Base-by-base conservation (phyloP, 129 eudicot species). In the Solidago caesia region DNA sequence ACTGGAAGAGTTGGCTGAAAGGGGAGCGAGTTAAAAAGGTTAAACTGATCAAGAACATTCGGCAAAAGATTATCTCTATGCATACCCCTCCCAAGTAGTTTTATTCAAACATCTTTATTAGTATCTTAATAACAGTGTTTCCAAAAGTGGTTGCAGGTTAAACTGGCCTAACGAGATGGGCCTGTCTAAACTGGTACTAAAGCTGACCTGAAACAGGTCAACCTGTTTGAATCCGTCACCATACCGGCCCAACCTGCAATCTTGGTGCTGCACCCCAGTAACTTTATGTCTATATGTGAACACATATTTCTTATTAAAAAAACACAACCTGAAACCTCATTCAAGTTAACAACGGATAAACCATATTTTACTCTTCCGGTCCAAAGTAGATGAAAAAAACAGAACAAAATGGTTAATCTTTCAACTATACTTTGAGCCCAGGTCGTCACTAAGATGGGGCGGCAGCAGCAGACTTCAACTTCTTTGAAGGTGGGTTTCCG, bases 401-500 rank as follows among this genome's bases (percentile, higher is more conserved):
- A n/a, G 29, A 62, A 60, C 60, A 73, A 73, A 73, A 73, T 44
- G 46, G 60, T 61, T 59, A 5, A 60, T 73, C 2, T 5, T 61
- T 61, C 57, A 58, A 44, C 49, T 73, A 73, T 62, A 45, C 61
- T 26, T 47, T 46, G 48, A 29, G 52, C 15, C 6, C 7, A 29
- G 39, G 14, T 16, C 9, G 42, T 47, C 60, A 64, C 79, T 66
- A 44, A 44, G 85, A 83, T 61, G 77, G 58, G 42, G 75, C 71
- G 48, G 73, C 73, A 13, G 86, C 55, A 21, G 68, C 68, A 39
- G 88, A 41, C 73, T 82, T 84, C 80, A 81, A 51, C 80, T 95
- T 95, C 88, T 89, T 95, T 58, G 99, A 96, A 13, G 91, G 96
- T 39, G 97, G 96, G 81, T 95, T 95, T 44, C 99, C 99, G 8